Evolutionary conservation across 164 flowering plant species (phyloP).

Genomic region (Tetracentron sinense): DNA sequence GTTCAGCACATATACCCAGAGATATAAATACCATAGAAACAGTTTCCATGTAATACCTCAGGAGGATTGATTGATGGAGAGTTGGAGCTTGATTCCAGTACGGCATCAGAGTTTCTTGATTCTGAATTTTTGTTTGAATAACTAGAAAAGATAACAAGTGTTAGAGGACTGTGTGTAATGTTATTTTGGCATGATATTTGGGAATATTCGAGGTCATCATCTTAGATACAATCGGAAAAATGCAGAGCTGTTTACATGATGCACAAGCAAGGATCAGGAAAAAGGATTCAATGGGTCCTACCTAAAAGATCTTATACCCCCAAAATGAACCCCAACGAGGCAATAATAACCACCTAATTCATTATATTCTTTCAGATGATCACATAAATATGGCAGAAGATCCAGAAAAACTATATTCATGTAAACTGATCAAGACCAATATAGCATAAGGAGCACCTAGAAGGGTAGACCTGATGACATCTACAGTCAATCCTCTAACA

Average conservation of each 20-base stretch:
- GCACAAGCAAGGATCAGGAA: background rate
- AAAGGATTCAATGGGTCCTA: background rate
- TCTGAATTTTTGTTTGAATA: constrained; percentile 69
- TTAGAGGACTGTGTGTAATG: too few relatives aligned
- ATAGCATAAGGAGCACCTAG: background rate
- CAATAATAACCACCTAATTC: background rate
- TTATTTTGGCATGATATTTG: too few relatives aligned
- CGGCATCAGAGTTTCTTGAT: constrained; percentile 41
- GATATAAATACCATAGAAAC: background rate
- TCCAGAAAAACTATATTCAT: background rate
- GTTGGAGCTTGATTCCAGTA: constrained; percentile 25
- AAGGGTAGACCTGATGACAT: background rate
- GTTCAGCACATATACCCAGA: background rate
- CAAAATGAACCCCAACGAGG: background rate
- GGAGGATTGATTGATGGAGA: constrained; percentile 20
- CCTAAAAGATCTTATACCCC: background rate
- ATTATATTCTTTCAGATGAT: background rate
- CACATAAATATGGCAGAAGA: background rate
- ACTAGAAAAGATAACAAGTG: constrained; percentile 24
- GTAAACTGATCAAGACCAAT: background rate
- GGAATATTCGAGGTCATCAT: too few relatives aligned
- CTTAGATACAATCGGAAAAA: too few relatives aligned
- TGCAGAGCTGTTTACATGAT: background rate
- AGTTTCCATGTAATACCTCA: constrained; percentile 21
- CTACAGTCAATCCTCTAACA: too few relatives aligned